Percentiles rank a stretch among this genome's conserved stretches.
Evolutionary conservation across 257 asterid species (phyloP).

Genomic region (Petunia axillaris): DNA sequence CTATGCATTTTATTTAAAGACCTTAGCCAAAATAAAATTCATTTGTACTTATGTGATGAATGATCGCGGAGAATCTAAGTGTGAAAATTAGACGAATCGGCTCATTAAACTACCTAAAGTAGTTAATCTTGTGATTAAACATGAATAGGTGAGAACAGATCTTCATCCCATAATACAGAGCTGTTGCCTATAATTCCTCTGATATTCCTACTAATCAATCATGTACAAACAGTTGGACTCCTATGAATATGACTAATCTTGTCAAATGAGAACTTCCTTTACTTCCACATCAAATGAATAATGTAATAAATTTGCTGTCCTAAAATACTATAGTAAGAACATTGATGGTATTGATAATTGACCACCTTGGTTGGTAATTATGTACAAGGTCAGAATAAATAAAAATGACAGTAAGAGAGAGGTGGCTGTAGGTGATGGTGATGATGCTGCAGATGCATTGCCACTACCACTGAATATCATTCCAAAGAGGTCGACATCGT

Average conservation of each 20-base stretch:
- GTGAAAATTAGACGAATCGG: no score
- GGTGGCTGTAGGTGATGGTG: slow-evolving; percentile 11
- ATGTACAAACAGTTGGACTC: slow-evolving; percentile 7
- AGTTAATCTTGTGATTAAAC: no score
- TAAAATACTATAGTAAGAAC: background rate
- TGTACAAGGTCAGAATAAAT: slow-evolving; percentile 32
- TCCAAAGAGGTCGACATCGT: slow-evolving; percentile 31
- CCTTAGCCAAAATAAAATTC: no score
- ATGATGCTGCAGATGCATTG: slow-evolving; percentile 25
- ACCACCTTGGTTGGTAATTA: slow-evolving; percentile 25
- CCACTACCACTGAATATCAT: slow-evolving; percentile 35
- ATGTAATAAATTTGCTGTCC: background rate
- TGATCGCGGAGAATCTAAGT: no score
- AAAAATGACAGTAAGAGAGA: slow-evolving; percentile 23
- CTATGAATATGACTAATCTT: background rate
- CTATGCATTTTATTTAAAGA: no score
- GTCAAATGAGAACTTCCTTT: background rate
- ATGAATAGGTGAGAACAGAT: background rate
- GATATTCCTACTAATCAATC: background rate
- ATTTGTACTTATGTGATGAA: no score
- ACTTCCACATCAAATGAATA: background rate
- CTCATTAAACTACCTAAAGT: no score
- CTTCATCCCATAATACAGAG: background rate
- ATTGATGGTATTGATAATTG: slow-evolving; percentile 24
- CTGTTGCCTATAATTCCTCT: background rate